phyloP scores from a whole-genome alignment of 371 early-diverging fungal genomes.

The Mucor velutinosus region DNA sequence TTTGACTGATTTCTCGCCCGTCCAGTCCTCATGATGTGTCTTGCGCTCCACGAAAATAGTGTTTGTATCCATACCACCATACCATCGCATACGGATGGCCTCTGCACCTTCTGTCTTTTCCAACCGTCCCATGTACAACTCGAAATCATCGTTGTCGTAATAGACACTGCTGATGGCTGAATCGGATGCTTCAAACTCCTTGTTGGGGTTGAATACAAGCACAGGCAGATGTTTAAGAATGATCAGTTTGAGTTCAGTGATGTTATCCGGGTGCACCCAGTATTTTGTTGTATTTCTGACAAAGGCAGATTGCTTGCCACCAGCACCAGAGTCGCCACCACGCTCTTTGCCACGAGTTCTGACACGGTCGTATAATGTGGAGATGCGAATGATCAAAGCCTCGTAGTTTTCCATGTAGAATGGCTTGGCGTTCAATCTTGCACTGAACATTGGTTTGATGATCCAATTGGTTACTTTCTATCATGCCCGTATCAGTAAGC shows the following conservation, averaged over 20 bases:
- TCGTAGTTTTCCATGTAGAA: slow-evolving; percentile 94
- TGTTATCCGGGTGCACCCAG: slow-evolving; percentile 98
- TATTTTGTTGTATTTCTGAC: slow-evolving; percentile 95
- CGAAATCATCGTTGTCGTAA: slow-evolving; percentile 93
- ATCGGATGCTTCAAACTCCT: slow-evolving; percentile 68
- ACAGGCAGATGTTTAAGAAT: slow-evolving; percentile 98
- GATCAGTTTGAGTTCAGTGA: slow-evolving; percentile 92
- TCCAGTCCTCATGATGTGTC: slow-evolving; percentile 98
- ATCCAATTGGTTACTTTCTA: slow-evolving; percentile 85
- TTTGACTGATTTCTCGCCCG: slow-evolving; percentile 95
- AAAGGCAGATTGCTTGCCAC: slow-evolving; percentile 64
- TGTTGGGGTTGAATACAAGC: slow-evolving; percentile 89
- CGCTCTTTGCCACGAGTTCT: slow-evolving; percentile 78
- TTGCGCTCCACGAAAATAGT: slow-evolving; percentile 98
- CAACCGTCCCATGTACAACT: slow-evolving; percentile 91
- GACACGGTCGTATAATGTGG: slow-evolving; percentile 88
- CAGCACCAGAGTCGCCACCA: slow-evolving; percentile 51
- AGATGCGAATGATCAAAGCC: slow-evolving; percentile 85
- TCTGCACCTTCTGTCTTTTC: slow-evolving; percentile 96
- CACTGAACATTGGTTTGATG: slow-evolving; percentile 88
- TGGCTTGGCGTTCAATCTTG: slow-evolving; percentile 83
- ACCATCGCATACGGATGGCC: slow-evolving; percentile 96
- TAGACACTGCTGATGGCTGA: slow-evolving; percentile 97
- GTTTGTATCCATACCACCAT: slow-evolving; percentile 81
- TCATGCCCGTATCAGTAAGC: background rate